These are phyloP conservation scores for Pestalotiopsis sp. DNA, from an alignment of 2,329 filamentous ascomycete genomes.

Conservation along the genomic window DNA sequence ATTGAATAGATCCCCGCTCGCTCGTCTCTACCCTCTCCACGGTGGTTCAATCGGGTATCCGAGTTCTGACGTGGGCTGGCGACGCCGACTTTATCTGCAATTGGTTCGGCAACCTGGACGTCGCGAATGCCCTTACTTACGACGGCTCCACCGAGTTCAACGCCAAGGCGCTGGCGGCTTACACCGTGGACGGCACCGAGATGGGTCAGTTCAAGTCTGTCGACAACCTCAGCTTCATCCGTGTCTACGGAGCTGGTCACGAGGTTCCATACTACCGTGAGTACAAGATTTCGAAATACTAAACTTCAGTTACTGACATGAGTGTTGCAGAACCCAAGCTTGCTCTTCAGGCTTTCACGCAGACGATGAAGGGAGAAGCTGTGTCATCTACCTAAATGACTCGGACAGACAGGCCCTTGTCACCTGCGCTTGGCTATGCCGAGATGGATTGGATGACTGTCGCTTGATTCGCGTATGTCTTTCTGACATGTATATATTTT, in stretches of 20 bases:
- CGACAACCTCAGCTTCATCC: constrained; percentile 50
- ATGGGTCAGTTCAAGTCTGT: constrained; percentile 52
- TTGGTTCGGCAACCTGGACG: constrained; percentile 52
- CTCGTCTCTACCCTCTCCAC: constrained; percentile 44
- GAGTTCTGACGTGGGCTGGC: constrained; percentile 55
- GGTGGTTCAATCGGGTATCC: constrained; percentile 49
- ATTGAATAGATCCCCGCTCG: constrained; percentile 38
- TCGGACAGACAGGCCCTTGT: background rate
- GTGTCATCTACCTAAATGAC: constrained; percentile 33
- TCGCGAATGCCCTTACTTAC: constrained; percentile 48
- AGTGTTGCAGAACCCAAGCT: constrained; percentile 38
- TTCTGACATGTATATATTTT: background rate
- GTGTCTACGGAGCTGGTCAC: constrained; percentile 48
- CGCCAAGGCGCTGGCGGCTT: constrained; percentile 36
- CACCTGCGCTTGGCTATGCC: background rate
- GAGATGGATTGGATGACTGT: background rate
- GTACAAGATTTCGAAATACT: constrained; percentile 13
- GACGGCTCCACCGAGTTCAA: constrained; percentile 41
- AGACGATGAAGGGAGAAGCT: constrained; percentile 40
- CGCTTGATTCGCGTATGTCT: background rate
- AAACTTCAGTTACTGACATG: background rate
- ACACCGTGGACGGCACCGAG: constrained; percentile 48
- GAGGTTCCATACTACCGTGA: constrained; percentile 46
- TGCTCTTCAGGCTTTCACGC: constrained; percentile 47
- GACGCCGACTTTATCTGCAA: constrained; percentile 63